Percentiles rank a stretch among this genome's conserved stretches.
These are phyloP conservation scores for Salisapilia sapeloensis DNA, from an alignment of 352 stramenopile genomes.

Conservation along the genomic window DNA sequence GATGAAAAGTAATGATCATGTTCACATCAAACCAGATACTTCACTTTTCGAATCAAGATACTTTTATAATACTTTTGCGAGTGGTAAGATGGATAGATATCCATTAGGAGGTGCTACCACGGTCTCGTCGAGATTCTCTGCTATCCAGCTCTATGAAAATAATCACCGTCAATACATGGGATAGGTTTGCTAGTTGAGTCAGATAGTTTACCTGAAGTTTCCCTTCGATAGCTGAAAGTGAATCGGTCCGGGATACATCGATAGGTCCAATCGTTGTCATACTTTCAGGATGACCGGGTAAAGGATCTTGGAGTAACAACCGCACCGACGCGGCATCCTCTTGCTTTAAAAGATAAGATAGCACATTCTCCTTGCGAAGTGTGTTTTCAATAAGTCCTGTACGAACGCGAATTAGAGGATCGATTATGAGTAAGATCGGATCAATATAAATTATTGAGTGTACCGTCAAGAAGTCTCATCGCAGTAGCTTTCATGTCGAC, in stretches of 20 bases:
- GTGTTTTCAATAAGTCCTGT: constrained; percentile 26
- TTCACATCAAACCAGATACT: background rate
- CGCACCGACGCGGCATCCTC: constrained; percentile 29
- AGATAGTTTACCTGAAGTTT: constrained; percentile 21
- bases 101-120: constrained; percentile 14
- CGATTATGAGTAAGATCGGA: constrained; percentile 1
- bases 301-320: constrained; percentile 26
- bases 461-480: constrained; percentile 24
- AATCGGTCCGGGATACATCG: constrained; percentile 25
- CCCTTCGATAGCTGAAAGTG: constrained; percentile 28
- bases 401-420: background rate
- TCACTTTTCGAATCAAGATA: constrained; percentile 1
- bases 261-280: constrained; percentile 25
- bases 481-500: constrained; percentile 17
- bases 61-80: constrained; percentile 21
- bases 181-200: background rate
- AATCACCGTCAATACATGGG: background rate
- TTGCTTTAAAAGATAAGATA: constrained; percentile 16
- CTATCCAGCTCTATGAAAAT: constrained; percentile 16
- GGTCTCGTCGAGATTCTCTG: constrained; percentile 14
- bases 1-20: constrained; percentile 3
- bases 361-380: constrained; percentile 23
- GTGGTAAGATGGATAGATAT: constrained; percentile 30
- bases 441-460: constrained; percentile 1
- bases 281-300: constrained; percentile 5